Evolutionary conservation across 1,284 basidiomycete species (phyloP).

Genomic region (Fomitiporia mediterranea): DNA sequence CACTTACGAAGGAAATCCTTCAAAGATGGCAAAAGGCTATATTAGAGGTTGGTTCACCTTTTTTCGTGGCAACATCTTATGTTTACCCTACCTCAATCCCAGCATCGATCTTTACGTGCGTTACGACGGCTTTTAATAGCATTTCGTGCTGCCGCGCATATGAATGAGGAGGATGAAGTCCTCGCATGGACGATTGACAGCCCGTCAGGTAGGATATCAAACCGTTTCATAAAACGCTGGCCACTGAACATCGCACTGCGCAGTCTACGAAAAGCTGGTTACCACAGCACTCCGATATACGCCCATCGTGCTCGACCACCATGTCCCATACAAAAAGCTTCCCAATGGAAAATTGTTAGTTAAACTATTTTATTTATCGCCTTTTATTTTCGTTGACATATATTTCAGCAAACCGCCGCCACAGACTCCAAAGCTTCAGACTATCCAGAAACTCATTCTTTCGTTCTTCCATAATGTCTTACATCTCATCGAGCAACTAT

Average conservation of each 20-base stretch:
- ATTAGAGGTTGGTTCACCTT: conserved; percentile 59
- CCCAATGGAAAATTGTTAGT: conserved; percentile 81
- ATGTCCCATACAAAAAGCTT: conserved; percentile 83
- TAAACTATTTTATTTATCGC: conserved; percentile 4
- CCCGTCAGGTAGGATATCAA: conserved; percentile 50
- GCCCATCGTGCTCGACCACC: conserved; percentile 83
- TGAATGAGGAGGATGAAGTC: conserved; percentile 81
- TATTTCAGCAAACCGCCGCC: conserved; percentile 64
- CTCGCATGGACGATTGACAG: conserved; percentile 81
- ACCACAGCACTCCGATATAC: conserved; percentile 87
- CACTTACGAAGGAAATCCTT: conserved; percentile 74
- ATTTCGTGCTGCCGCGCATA: conserved; percentile 83
- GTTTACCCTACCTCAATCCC: not conserved
- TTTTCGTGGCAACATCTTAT: not conserved
- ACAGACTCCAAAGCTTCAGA: conserved; percentile 69
- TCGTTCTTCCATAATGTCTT: conserved; percentile 87
- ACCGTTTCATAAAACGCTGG: not conserved
- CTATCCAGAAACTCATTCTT: conserved; percentile 85
- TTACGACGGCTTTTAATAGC: conserved; percentile 84
- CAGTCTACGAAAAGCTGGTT: conserved; percentile 92
- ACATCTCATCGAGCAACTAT: conserved; percentile 74
- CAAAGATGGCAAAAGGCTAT: conserved; percentile 88
- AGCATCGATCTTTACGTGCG: conserved; percentile 85
- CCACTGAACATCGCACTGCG: not conserved
- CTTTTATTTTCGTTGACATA: conserved; percentile 5